Evolutionary conservation across 2,329 filamentous ascomycete genomes (phyloP), one percentile per base, ranked within the genome.

Genomic region (Venturiaceae sp.): DNA sequence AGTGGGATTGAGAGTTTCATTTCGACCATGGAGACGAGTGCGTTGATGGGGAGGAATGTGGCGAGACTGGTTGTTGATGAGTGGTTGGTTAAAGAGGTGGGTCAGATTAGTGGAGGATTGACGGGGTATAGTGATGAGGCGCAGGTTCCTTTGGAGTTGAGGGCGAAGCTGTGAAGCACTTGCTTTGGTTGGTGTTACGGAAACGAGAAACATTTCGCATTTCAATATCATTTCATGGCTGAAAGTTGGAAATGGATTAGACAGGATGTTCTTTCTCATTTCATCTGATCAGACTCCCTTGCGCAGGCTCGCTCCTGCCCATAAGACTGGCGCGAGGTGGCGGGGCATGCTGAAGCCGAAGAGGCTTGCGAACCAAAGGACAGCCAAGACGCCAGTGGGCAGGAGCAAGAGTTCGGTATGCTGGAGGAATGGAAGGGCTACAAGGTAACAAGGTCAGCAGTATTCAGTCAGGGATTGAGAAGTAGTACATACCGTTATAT

Each of bases 1-100:
- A 76, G 77, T 56, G 81, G 80, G 0, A 95, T 97, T 46, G 92
- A 97, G 74, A 87, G 87, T 64, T 96, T 99, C 69, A 95, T 97
- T 64, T 94, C 88, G 9, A 96, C 91, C 0, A 97, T 99, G 94
- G 94, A 99, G 77, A 96, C 94, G 6, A 96, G 86, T 69, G 88
- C 90, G 1, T 72, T 97, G 64, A 94, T 94, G 84, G 94, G 94
- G 0, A 90, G 82, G 80, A 94, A 94, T 67, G 85, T 94, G 21
- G 90, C 89, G 8, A 80, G 78, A 62, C 73, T 94, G 57, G 77
- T 92, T 50, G 78, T 84, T 0, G 82, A 92, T 65, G 81, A 82
- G 55, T 83, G 79, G 70, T 66, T 70, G 0, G 39, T 33, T 23
- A 28, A 47, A 21, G 19, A 37, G 9, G 36, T 11, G 47, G 21